Evolutionary conservation across 2,329 filamentous ascomycete genomes (phyloP).

Genomic region (Xenosphaeropsis pyriputrescens): DNA sequence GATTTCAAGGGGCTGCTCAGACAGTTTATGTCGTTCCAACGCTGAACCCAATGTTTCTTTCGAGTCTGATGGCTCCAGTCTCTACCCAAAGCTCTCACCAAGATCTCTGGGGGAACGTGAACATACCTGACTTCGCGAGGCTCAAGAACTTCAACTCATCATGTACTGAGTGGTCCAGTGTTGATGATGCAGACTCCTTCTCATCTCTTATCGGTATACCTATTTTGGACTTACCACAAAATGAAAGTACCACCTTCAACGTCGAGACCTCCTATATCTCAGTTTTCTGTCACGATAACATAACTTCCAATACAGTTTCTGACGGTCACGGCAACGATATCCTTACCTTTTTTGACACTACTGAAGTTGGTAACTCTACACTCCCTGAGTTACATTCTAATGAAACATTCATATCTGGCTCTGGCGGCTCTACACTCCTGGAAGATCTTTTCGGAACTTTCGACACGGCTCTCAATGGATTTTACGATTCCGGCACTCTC

Average conservation of each 20-base stretch:
- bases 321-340: neutral
- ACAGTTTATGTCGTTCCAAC: too few species aligned
- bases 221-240: neutral
- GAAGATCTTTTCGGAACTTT: neutral
- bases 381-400: too few species aligned
- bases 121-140: constrained; percentile 11
- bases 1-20: too few species aligned
- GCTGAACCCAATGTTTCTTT: constrained; percentile 7
- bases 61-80: constrained; percentile 8
- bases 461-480: neutral
- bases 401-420: neutral
- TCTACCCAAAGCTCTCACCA: constrained; percentile 8
- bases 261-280: neutral
- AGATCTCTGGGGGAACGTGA: constrained; percentile 17
- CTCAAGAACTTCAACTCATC: neutral
- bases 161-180: neutral
- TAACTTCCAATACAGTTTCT: too few species aligned
- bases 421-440: neutral
- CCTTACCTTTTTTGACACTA: neutral
- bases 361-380: neutral
- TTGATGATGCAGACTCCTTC: neutral
- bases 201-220: neutral
- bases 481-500: neutral
- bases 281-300: neutral
- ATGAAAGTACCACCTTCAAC: neutral